Conservation (phyloP, 257 asterid species). For the Penstemon eatonii region DNA sequence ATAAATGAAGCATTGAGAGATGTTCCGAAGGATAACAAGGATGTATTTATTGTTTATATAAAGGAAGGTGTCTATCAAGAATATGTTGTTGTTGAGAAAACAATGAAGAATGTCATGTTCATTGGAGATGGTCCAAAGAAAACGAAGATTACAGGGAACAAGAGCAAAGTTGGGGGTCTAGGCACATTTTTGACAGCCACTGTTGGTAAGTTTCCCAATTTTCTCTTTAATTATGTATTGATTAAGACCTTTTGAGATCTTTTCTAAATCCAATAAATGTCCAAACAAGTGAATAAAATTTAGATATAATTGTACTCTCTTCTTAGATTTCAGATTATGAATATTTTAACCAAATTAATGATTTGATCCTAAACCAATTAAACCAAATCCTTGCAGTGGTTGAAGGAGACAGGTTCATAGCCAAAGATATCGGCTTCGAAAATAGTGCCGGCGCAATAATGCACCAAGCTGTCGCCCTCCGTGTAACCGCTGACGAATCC, state of each 20-base stretch:
- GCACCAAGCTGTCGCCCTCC: slow-evolving; percentile 69
- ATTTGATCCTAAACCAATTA: no score
- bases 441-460: slow-evolving; percentile 58
- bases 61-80: slow-evolving; percentile 45
- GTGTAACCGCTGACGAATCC: slow-evolving; percentile 39
- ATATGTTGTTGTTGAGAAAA: slow-evolving; percentile 25
- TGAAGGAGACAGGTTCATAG: slow-evolving; percentile 41
- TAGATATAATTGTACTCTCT: no score
- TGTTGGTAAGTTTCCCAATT: slow-evolving; percentile 31
- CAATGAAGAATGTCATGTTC: slow-evolving; percentile 26
- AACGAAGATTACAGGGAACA: slow-evolving; percentile 44
- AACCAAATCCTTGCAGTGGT: slow-evolving; percentile 21
- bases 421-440: slow-evolving; percentile 53
- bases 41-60: slow-evolving; percentile 30
- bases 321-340: no score
- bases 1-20: slow-evolving; percentile 26
- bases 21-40: slow-evolving; percentile 24
- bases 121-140: slow-evolving; percentile 45
- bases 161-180: slow-evolving; percentile 28
- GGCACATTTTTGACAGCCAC: slow-evolving; percentile 41
- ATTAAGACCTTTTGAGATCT: no score
- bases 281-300: no score
- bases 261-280: no score
- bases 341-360: no score
- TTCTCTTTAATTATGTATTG: no score